These are phyloP conservation scores for Beauveria sp. DNA, from an alignment of 2,329 filamentous ascomycete species.

Conservation along the genomic window DNA sequence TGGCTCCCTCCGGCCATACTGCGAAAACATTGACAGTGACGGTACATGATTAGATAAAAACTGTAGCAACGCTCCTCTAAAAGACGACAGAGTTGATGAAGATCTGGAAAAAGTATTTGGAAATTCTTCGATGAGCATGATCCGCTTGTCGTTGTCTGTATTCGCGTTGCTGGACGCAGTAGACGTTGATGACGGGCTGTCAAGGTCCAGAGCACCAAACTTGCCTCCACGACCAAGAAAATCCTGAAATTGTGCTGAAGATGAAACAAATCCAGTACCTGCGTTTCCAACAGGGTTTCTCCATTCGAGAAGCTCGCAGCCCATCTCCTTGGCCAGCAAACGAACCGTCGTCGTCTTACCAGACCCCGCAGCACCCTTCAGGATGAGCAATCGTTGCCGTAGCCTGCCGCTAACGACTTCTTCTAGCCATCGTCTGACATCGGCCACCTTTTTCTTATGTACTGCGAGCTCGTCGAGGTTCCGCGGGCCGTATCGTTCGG, in stretches of 20 bases:
- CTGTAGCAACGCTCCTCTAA: constrained; percentile 66
- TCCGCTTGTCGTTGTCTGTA: constrained; percentile 30
- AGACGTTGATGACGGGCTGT: constrained; percentile 22
- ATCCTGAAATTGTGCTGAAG: constrained; percentile 80
- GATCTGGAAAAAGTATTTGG: constrained; percentile 65
- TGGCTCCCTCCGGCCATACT: constrained; percentile 33
- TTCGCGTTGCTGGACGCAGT: constrained; percentile 15
- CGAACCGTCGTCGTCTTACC: constrained; percentile 87
- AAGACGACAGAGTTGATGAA: constrained; percentile 57
- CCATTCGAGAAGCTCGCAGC: constrained; percentile 79
- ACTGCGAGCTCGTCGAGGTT: constrained; percentile 81
- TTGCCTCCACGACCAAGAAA: constrained; percentile 77
- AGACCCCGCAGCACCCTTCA: constrained; percentile 85
- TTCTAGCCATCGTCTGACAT: constrained; percentile 78
- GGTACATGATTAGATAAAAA: constrained; percentile 65
- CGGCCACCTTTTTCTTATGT: constrained; percentile 86
- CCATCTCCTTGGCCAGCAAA: constrained; percentile 70
- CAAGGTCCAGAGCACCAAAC: constrained; percentile 62
- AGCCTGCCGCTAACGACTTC: constrained; percentile 59
- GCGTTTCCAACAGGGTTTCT: constrained; percentile 65
- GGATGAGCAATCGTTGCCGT: constrained; percentile 66
- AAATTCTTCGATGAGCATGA: constrained; percentile 76
- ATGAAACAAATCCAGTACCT: constrained; percentile 57
- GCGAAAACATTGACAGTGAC: constrained; percentile 40
- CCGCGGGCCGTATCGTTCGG: constrained; percentile 70